Conservation (phyloP, 2,329 filamentous ascomycete species). For the Remersonia thermophila region DNA sequence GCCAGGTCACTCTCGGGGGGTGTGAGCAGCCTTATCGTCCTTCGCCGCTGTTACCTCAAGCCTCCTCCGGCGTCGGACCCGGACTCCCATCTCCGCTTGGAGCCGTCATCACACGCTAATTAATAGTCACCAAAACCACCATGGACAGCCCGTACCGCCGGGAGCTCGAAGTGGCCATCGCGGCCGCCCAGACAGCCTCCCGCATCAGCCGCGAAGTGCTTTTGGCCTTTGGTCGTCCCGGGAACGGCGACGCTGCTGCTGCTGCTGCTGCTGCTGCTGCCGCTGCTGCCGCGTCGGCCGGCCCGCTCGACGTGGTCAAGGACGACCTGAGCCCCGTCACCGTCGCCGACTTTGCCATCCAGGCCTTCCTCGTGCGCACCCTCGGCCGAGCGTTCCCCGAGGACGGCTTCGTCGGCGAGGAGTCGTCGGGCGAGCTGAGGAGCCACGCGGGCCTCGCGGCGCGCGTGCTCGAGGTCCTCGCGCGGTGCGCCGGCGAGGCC, state of each 20-base stretch:
- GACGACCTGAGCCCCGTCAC: conserved; percentile 46
- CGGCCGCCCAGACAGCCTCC: conserved; percentile 33
- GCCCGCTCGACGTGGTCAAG: conserved; percentile 29
- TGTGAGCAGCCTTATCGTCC: no score
- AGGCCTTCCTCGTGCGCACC: conserved; percentile 38
- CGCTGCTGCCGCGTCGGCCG: conserved; percentile 25
- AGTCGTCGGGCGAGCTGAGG: conserved; percentile 37
- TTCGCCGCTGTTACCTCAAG: no score
- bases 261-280: no score
- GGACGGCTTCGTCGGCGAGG: conserved; percentile 44
- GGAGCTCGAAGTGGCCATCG: conserved; percentile 32
- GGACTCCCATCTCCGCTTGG: no score
- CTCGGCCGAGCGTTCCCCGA: conserved; percentile 37
- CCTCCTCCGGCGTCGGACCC: no score
- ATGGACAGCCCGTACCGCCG: conserved; percentile 32
- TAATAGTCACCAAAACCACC: background rate
- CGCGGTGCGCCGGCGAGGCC: background rate
- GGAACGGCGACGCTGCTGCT: no score
- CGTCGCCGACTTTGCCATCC: conserved; percentile 47
- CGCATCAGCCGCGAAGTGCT: conserved; percentile 38
- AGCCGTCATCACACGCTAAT: no score
- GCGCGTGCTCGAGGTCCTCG: conserved; percentile 36
- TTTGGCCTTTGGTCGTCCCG: conserved; percentile 13
- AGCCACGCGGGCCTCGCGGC: conserved; percentile 29
- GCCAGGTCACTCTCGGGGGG: no score